Base-by-base conservation (phyloP, 2,329 filamentous ascomycete species). In the Talaromyces sp. region DNA sequence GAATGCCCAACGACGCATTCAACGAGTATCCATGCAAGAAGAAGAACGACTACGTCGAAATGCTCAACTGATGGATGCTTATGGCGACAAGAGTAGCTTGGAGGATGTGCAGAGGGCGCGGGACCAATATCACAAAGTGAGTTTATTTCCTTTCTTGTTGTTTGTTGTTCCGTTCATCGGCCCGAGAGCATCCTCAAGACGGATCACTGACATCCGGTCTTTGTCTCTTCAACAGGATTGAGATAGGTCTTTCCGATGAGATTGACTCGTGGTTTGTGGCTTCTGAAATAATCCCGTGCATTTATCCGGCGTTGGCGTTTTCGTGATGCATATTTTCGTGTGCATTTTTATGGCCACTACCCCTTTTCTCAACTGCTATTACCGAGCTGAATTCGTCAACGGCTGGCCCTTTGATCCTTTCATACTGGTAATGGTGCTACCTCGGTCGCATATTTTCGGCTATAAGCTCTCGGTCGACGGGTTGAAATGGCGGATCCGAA, bases 101-200 rank as follows among this genome's bases (percentile, higher is more conserved):
- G 66, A 72, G 22, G 75, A 79, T 64, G 63, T 79, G n/a, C 68
- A 77, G 61, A 68, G 74, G 37, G 77, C 77, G 15, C 67, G 78
- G 65, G 69, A 77, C 35, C 67, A 74, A 28, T 79, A 79, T 48
- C 51, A 45, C 31, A 73, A 75, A 59, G 66, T 74, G 5, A 72
- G 58, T 33, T 41, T 25, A 5, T 10, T 40, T 41, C 40, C 9
- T 22, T 28, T 28, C 7, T 15, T 36, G 15, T 15, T 43, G n/a
- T 17, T 31, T 13, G 11, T 51, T 9, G 28, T 13, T 37, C 35
- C 33, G 48, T 52, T 52, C 21, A 21, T 48, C 45, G 45, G 45
- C 45, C 45, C 45, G 45, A 48, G 31, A 22, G n/a, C 19, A 37
- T 28, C 35, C 31, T 33, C 40, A 46, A 36, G n/a, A 17, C 31